A percentile compares a stretch with the other conserved stretches of the same genome.
Conservation (phyloP, 2,329 filamentous ascomycete genomes). For the Colletotrichum sp. region DNA sequence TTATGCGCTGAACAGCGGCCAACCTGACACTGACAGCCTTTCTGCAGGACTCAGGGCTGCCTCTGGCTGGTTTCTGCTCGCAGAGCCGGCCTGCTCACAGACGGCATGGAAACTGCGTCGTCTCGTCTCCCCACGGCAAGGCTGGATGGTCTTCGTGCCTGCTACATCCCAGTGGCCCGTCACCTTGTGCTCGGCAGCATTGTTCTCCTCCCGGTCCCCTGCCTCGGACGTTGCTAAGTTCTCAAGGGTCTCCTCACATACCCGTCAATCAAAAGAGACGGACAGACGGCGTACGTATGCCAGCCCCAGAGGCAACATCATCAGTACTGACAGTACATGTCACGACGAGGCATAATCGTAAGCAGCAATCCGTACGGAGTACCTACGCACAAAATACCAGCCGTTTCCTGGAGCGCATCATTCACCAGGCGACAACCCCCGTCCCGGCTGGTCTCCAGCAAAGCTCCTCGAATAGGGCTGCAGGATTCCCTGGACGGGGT, state of each 20-base stretch:
- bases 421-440: slow-evolving; percentile 15
- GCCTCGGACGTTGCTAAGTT: background rate
- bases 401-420: slow-evolving; percentile 11
- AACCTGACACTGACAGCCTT: slow-evolving; percentile 3
- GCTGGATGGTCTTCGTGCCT: background rate
- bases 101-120: background rate
- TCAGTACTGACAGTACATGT: background rate
- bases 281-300: background rate
- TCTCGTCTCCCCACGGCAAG: background rate
- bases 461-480: slow-evolving; percentile 20
- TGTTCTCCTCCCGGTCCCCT: background rate
- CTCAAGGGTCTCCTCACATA: slow-evolving; percentile 5
- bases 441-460: background rate
- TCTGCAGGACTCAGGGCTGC: background rate
- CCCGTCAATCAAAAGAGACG: background rate
- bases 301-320: background rate
- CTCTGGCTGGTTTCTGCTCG: background rate
- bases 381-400: background rate
- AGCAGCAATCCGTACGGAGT: background rate
- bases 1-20: slow-evolving; percentile 17
- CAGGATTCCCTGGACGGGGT: background rate
- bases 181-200: background rate
- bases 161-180: background rate
- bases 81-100: background rate
- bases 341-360: background rate